A percentile compares a stretch with the other conserved stretches of the same genome.
phyloP scores from a whole-genome alignment of 495 filamentous ascomycete species.

The Penicillium tannophilum region DNA sequence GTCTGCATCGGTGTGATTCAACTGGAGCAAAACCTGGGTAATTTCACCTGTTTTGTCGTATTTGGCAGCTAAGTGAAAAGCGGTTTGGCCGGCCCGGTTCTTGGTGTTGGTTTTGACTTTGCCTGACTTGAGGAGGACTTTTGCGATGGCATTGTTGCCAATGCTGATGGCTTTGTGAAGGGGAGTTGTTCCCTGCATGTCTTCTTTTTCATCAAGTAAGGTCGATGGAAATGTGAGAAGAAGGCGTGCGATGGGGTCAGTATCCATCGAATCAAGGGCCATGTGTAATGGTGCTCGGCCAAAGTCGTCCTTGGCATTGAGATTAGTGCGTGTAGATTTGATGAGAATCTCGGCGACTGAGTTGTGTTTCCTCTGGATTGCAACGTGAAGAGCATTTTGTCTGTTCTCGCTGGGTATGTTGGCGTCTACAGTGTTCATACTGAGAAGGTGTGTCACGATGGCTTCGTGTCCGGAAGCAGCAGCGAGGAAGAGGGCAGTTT shows the following conservation, averaged over 20 bases:
- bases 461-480: constrained; percentile 2
- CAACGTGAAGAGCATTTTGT: neutral
- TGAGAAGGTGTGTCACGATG: neutral
- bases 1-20: neutral
- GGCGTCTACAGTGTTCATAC: neutral
- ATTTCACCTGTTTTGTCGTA: neutral
- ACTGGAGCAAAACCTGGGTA: neutral
- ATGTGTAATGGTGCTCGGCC: constrained; percentile 1
- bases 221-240: neutral
- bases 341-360: neutral
- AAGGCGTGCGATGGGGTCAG: neutral
- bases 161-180: neutral
- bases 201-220: neutral
- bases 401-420: neutral
- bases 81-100: neutral
- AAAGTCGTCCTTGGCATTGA: constrained; percentile 5
- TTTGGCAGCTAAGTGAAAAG: neutral
- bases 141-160: neutral
- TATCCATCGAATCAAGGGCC: neutral
- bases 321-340: neutral
- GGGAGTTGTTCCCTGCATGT: neutral
- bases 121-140: neutral
- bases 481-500: neutral
- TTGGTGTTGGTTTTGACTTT: constrained; percentile 4
- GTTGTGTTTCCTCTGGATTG: neutral